Conservation (phyloP, 805 yeast species). For the Maudiozyma turicensis region DNA sequence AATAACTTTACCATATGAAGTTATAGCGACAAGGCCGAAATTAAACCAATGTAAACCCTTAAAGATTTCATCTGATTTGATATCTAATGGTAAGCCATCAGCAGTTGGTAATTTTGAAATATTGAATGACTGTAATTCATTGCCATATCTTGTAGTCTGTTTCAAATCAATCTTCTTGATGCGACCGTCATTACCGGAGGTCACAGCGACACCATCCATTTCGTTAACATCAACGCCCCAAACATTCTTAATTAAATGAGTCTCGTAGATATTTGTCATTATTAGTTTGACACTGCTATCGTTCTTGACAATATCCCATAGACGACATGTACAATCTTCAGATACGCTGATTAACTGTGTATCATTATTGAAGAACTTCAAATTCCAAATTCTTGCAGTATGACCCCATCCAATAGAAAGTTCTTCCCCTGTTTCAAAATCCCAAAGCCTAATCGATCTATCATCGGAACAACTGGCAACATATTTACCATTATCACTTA, state of each 20-base stretch:
- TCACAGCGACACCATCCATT: slow-evolving; percentile 43
- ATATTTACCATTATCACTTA: slow-evolving; percentile 44
- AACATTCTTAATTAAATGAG: slow-evolving; percentile 76
- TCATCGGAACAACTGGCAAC: slow-evolving; percentile 89
- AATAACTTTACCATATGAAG: slow-evolving; percentile 51
- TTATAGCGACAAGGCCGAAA: slow-evolving; percentile 40
- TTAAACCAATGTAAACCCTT: slow-evolving; percentile 48
- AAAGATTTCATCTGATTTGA: slow-evolving; percentile 44
- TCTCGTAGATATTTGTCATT: slow-evolving; percentile 40
- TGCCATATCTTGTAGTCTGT: slow-evolving; percentile 23
- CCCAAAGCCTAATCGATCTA: slow-evolving; percentile 75
- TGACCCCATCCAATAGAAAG: slow-evolving; percentile 93
- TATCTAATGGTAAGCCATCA: slow-evolving; percentile 13
- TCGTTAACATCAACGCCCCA: slow-evolving; percentile 68
- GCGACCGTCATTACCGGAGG: slow-evolving; percentile 94
- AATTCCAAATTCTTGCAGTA: slow-evolving; percentile 84
- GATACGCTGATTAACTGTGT: slow-evolving; percentile 52
- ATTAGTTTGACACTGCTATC: slow-evolving; percentile 8
- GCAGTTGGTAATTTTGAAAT: slow-evolving; percentile 29
- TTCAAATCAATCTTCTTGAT: slow-evolving; percentile 51
- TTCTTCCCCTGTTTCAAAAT: slow-evolving; percentile 43
- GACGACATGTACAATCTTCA: slow-evolving; percentile 78
- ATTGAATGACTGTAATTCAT: slow-evolving; percentile 22
- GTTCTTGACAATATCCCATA: slow-evolving; percentile 47
- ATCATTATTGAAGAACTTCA: slow-evolving; percentile 42